phyloP scores from a whole-genome alignment of 2,329 filamentous ascomycete species.

The Lizonia empirigonia region DNA sequence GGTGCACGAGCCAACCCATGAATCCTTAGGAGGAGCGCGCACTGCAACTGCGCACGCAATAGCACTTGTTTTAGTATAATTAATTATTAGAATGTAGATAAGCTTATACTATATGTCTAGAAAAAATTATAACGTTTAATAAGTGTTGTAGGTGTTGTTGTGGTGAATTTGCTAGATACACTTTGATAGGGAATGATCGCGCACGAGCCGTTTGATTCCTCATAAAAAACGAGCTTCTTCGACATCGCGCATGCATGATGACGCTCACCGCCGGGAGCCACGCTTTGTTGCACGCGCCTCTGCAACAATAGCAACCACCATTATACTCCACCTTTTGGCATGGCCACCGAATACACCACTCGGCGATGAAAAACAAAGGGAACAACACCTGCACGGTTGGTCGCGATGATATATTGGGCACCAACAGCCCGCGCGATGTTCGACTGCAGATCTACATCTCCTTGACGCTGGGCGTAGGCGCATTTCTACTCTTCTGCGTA shows the following conservation, averaged over 20 bases:
- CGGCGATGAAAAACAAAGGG: slow-evolving; percentile 30
- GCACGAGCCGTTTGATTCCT: too few species aligned
- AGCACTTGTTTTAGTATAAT: too few species aligned
- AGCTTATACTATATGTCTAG: too few species aligned
- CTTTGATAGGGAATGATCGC: too few species aligned
- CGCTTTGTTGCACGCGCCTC: slow-evolving; percentile 6
- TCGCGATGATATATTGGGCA: slow-evolving; percentile 40
- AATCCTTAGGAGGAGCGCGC: too few species aligned
- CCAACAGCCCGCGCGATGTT: slow-evolving; percentile 51
- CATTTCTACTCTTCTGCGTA: slow-evolving; percentile 79
- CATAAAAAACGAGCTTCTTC: too few species aligned
- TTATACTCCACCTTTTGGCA: slow-evolving; percentile 1
- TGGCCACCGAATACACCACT: slow-evolving; percentile 9
- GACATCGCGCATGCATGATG: slow-evolving; percentile 13
- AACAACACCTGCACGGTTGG: slow-evolving; percentile 23
- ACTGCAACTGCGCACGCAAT: too few species aligned
- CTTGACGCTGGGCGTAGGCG: slow-evolving; percentile 68
- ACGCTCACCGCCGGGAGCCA: slow-evolving; percentile 16
- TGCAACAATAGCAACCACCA: slow-evolving; percentile 3
- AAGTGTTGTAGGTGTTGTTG: too few species aligned
- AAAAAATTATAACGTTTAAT: too few species aligned
- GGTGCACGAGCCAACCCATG: too few species aligned
- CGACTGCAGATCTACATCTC: slow-evolving; percentile 74
- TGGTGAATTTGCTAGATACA: too few species aligned
- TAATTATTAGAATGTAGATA: too few species aligned